Base-by-base conservation (phyloP, 345 rosid genomes). In the Mercurialis annua region DNA sequence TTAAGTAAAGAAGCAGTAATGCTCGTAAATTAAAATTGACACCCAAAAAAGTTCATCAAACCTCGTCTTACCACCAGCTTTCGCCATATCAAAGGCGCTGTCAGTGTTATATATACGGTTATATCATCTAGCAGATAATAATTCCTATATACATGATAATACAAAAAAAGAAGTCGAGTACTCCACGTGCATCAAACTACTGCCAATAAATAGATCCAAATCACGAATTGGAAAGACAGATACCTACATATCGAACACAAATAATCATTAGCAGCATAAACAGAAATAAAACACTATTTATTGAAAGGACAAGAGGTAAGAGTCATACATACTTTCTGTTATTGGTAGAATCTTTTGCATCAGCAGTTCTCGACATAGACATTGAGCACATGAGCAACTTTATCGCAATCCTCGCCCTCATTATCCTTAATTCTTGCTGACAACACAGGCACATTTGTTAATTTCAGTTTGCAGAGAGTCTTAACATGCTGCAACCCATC, bases 401-500 rank as follows among this genome's bases (percentile, higher is more conserved):
- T 62, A 46, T 46, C 40, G 53, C 52, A 62, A 62, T 62, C 66
- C 26, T 62, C 66, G 15, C 64, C 72, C 21, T 47, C 34, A 17
- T 38, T 42, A 48, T 51, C 48, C 12, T 38, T 51, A 21, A 65
- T 18, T 61, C 71, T 65, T 2, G 38, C 61, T 8, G 47, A 58
- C 11, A 65, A 40, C 38, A 50, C n/a, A 0, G 76, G 47, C 71
- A 73, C 60, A 44, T 67, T 47, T 15, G 11, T 52, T 46, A 73
- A 20, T 42, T 60, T 66, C 17, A 73, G 12, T 2, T 59, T 24
- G 10, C 2, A 21, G 2, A 66, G 70, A 9, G 31, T 52, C 46
- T n/a, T 40, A 20, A 73, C 31, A 52, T 73, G 51, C 23, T 36
- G 46, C 20, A 73, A 31, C 43, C 76, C 71, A 23, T 73, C 62